A percentile compares a stretch with the other conserved stretches of the same genome.
These are phyloP conservation scores for Venturia asperata DNA, from an alignment of 2,329 filamentous ascomycete genomes.

Conservation along the genomic window DNA sequence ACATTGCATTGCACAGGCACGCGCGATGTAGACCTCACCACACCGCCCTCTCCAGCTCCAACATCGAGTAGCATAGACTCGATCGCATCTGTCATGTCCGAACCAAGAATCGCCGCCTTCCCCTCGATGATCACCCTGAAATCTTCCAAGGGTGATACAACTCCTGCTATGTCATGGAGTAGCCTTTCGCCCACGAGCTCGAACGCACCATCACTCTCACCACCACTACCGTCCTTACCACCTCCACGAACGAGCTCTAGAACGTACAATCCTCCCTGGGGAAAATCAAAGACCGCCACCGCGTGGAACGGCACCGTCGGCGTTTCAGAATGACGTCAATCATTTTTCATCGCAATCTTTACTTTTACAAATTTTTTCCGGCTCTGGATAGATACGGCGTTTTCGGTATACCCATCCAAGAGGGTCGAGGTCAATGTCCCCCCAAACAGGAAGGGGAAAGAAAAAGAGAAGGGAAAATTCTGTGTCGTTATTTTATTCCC, in stretches of 20 bases:
- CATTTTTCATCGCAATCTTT: not conserved
- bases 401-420: constrained; percentile 1
- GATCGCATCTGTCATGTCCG: not conserved
- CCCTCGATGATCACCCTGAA: not conserved
- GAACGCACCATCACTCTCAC: not conserved
- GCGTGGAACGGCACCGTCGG: not conserved
- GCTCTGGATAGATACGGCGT: not conserved
- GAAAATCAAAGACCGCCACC: not conserved
- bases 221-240: not conserved
- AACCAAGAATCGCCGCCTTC: constrained; percentile 2
- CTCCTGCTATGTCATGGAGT: constrained; percentile 4
- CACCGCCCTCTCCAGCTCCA: constrained; percentile 4
- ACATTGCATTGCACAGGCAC: constrained; percentile 18
- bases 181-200: not conserved
- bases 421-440: not conserved
- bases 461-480: not conserved
- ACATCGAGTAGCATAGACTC: constrained; percentile 1
- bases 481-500: not conserved
- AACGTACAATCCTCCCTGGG: not conserved
- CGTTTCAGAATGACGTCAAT: not conserved
- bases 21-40: not conserved
- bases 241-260: constrained; percentile 1
- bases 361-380: too few species aligned
- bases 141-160: not conserved
- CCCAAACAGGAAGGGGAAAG: not conserved